A percentile compares a stretch with the other conserved stretches of the same genome.
phyloP scores from a whole-genome alignment of 2,329 filamentous ascomycete genomes.

The Talaromyces albobiverticillius region DNA sequence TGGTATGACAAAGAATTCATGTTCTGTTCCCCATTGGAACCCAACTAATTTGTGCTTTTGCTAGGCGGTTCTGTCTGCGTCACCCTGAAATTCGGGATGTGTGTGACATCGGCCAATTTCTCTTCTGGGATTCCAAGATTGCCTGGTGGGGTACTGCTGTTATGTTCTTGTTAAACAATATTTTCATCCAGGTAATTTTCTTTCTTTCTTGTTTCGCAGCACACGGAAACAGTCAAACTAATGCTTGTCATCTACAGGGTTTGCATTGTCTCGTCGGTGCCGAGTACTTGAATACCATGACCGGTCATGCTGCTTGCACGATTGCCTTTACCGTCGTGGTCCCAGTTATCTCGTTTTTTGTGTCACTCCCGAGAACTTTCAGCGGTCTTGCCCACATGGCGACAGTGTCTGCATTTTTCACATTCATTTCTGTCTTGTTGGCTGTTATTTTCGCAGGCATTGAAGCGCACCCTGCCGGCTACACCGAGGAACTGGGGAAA shows the following conservation, averaged over 20 bases:
- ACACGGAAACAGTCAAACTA: neutral
- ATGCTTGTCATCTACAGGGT: conserved; percentile 46
- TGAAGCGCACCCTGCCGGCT: conserved; percentile 69
- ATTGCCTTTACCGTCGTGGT: conserved; percentile 75
- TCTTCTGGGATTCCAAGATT: conserved; percentile 82
- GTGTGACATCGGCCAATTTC: conserved; percentile 91
- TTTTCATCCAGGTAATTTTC: conserved; percentile 68
- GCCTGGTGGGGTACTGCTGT: conserved; percentile 66
- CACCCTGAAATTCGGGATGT: conserved; percentile 91
- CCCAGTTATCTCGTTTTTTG: conserved; percentile 71
- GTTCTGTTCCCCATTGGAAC: conserved; percentile 4
- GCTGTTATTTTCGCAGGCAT: conserved; percentile 79
- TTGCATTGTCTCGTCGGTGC: conserved; percentile 81
- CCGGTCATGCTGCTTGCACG: conserved; percentile 68
- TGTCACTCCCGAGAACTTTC: conserved; percentile 83
- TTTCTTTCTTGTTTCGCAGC: neutral
- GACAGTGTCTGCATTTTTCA: conserved; percentile 77
- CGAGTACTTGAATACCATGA: conserved; percentile 88
- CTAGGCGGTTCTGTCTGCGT: conserved; percentile 83
- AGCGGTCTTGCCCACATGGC: conserved; percentile 74
- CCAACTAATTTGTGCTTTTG: conserved; percentile 19
- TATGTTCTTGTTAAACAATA: conserved; percentile 94
- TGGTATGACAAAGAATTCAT: conserved; percentile 46
- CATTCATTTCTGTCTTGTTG: conserved; percentile 82
- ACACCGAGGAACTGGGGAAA: conserved; percentile 57